Percentiles rank a stretch among this genome's conserved stretches.
Conservation (phyloP, 2,329 filamentous ascomycete species). For the Amesomyces nigricolor region DNA sequence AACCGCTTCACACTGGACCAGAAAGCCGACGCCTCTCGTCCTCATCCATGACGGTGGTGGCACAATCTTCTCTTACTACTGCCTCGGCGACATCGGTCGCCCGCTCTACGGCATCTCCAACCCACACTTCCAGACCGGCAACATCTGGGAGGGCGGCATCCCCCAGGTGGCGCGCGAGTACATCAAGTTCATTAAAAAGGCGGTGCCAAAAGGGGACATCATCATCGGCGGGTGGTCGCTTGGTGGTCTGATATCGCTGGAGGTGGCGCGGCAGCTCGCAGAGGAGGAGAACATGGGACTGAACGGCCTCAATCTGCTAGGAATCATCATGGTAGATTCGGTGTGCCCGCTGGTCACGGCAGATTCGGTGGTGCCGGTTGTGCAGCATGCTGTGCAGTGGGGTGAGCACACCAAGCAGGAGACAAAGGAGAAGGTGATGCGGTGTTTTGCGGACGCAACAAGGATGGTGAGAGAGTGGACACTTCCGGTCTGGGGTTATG, state of each 20-base stretch:
- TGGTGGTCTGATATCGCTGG: slow-evolving; percentile 47
- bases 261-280: slow-evolving; percentile 39
- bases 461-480: slow-evolving; percentile 39
- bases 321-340: slow-evolving; percentile 50
- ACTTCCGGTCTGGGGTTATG: slow-evolving; percentile 35
- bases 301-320: slow-evolving; percentile 36
- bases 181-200: slow-evolving; percentile 38
- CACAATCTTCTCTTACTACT: slow-evolving; percentile 53
- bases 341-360: slow-evolving; percentile 31
- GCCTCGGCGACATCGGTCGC: slow-evolving; percentile 44
- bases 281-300: slow-evolving; percentile 8
- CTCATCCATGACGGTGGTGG: slow-evolving; percentile 58
- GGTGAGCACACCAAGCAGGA: slow-evolving; percentile 26
- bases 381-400: slow-evolving; percentile 28
- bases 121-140: slow-evolving; percentile 43
- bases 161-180: slow-evolving; percentile 51
- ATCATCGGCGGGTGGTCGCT: slow-evolving; percentile 53
- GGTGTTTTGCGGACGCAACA: slow-evolving; percentile 40
- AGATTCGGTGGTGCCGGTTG: slow-evolving; percentile 18
- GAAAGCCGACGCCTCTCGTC: slow-evolving; percentile 41
- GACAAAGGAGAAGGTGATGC: slow-evolving; percentile 29
- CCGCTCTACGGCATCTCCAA: slow-evolving; percentile 51
- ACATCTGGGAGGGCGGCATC: slow-evolving; percentile 47
- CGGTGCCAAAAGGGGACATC: slow-evolving; percentile 36
- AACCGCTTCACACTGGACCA: neutral